Conservation (phyloP, 805 yeast genomes). For the Yamadazyma scolyti region DNA sequence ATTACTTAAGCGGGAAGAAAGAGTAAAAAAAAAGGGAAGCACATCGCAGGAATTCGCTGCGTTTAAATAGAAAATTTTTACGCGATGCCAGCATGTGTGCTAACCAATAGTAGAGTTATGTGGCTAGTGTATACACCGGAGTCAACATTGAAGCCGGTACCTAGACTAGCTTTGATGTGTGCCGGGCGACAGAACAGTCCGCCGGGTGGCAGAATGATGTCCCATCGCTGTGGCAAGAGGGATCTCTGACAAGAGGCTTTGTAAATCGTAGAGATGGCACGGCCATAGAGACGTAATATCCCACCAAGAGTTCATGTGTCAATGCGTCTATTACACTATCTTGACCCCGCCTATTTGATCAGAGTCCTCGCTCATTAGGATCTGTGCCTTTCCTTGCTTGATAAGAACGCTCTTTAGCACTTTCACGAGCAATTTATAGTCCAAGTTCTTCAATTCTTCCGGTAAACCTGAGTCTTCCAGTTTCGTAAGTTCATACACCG, state of each 20-base stretch:
- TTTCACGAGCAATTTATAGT: constrained; percentile 48
- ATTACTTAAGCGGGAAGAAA: constrained; percentile 45
- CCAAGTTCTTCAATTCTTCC: constrained; percentile 63
- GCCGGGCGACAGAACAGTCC: constrained; percentile 7
- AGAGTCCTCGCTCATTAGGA: constrained; percentile 60
- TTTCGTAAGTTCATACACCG: constrained; percentile 73
- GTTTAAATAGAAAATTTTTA: constrained; percentile 10
- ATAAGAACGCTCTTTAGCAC: constrained; percentile 55
- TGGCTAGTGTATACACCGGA: constrained; percentile 21
- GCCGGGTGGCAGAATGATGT: too few relatives aligned
- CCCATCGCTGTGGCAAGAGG: too few relatives aligned
- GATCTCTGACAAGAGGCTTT: too few relatives aligned
- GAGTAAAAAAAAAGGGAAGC: constrained; percentile 11
- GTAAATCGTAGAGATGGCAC: too few relatives aligned
- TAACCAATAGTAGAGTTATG: constrained; percentile 15
- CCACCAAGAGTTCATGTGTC: too few relatives aligned
- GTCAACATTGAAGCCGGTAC: constrained; percentile 4
- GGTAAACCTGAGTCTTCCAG: constrained; percentile 54
- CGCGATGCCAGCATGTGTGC: constrained; percentile 13
- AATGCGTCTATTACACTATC: constrained; percentile 47
- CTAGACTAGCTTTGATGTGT: constrained; percentile 7
- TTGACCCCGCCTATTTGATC: constrained; percentile 73
- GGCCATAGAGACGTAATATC: too few relatives aligned
- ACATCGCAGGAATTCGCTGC: constrained; percentile 6
- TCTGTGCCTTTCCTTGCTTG: constrained; percentile 67